Evolutionary conservation across 129 eudicot genomes (phyloP).

Genomic region (Artemisia argyi): DNA sequence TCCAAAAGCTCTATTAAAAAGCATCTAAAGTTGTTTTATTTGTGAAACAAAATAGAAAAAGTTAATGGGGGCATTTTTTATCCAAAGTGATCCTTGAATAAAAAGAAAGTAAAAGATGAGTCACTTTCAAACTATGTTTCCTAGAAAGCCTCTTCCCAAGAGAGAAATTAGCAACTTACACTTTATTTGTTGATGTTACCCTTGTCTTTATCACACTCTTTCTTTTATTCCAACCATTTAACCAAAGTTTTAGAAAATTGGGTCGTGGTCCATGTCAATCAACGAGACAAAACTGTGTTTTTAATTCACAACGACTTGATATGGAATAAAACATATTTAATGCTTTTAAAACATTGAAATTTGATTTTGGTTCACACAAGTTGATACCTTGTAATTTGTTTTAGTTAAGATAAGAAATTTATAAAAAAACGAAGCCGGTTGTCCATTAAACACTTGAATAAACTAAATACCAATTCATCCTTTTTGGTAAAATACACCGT

Average conservation of each 20-base stretch:
- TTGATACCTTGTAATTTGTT: too few species aligned
- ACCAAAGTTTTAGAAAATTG: conserved; percentile 14
- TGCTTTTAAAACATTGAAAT: background rate
- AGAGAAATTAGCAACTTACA: conserved; percentile 25
- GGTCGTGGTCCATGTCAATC: conserved; percentile 31
- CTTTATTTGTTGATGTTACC: conserved; percentile 31
- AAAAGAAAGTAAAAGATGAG: conserved; percentile 29
- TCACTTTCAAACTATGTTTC: conserved; percentile 33
- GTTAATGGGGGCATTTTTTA: conserved; percentile 11
- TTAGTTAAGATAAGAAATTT: too few species aligned
- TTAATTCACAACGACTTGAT: background rate
- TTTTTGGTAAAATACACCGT: too few species aligned
- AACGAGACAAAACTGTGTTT: conserved; percentile 13
- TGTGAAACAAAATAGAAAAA: background rate
- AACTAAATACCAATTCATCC: too few species aligned
- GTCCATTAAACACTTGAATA: too few species aligned
- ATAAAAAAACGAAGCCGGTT: too few species aligned
- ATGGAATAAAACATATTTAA: too few species aligned
- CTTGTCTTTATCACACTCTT: conserved; percentile 23
- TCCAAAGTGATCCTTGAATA: conserved; percentile 23
- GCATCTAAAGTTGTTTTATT: conserved; percentile 7
- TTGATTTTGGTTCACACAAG: background rate
- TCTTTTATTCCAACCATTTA: conserved; percentile 30
- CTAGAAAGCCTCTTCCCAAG: conserved; percentile 36
- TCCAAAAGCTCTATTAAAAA: too few species aligned